phyloP scores from a whole-genome alignment of 2,329 filamentous ascomycete species.

The Polychaeton citri region DNA sequence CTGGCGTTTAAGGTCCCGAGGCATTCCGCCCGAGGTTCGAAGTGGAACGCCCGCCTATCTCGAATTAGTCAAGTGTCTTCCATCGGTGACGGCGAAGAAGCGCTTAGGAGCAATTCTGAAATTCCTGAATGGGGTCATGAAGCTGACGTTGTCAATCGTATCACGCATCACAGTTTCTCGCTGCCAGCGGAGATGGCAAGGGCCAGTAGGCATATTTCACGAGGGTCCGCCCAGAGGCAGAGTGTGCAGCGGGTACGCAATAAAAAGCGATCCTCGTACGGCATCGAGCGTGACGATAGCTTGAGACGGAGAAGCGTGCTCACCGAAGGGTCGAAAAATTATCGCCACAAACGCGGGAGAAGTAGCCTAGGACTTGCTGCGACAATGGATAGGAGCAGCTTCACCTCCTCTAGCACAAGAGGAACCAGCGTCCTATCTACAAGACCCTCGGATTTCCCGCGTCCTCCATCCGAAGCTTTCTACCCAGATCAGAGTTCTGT shows the following conservation, averaged over 20 bases:
- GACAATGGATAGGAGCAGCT: constrained; percentile 21
- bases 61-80: constrained; percentile 22
- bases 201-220: constrained; percentile 19
- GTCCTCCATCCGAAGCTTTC: constrained; percentile 15
- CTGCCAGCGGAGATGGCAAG: constrained; percentile 27
- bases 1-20: constrained; percentile 22
- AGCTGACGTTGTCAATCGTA: constrained; percentile 21
- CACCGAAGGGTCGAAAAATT: constrained; percentile 14
- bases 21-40: constrained; percentile 11
- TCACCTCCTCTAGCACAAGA: constrained; percentile 23
- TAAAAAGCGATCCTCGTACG: constrained; percentile 15
- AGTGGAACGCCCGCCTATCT: constrained; percentile 20
- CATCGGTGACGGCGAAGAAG: constrained; percentile 25
- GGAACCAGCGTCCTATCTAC: constrained; percentile 28
- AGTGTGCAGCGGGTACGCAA: too few relatives aligned
- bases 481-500: constrained; percentile 12
- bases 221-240: too few relatives aligned
- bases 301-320: constrained; percentile 16
- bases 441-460: constrained; percentile 24
- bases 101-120: constrained; percentile 24
- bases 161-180: constrained; percentile 30
- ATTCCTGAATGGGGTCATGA: constrained; percentile 26
- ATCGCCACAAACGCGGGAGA: constrained; percentile 9
- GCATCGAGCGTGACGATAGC: constrained; percentile 13
- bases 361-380: constrained; percentile 15